Base-by-base conservation (phyloP, 1,284 basidiomycete genomes). In the Rhizoctonia solani region DNA sequence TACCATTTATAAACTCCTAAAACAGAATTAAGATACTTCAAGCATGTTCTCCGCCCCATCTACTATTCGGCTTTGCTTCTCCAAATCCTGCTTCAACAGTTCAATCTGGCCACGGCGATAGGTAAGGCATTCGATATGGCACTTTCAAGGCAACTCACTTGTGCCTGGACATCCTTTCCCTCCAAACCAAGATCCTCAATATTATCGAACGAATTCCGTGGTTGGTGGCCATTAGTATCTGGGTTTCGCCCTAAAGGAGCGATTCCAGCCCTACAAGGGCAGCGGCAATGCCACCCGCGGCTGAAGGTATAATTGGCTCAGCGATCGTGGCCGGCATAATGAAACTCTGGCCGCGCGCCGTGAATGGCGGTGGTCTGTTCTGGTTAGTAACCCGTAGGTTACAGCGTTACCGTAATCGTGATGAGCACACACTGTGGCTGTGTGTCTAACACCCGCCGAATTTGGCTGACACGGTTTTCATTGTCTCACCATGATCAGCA, bases 11-110 rank as follows among this genome's bases (percentile, higher is more conserved):
- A 46, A 50, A 25, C 19, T 16, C 52, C 25, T 16, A 69, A 37
- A 46, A 63, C 19, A 21, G 54, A 19, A 41, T 90, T 88, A 58
- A 80, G 81, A 42, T 77, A 89, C 85, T 69, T 85, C 85, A 52
- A 95, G 79, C 61, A 95, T 80, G 69, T 89, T 91, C 77, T 92
- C 90, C 0, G 92, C 92, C 16, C 93, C 92, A 76, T 93, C 90
- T 74, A 86, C 90, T 73, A 94, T 92, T 68, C 88, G 84, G 69
- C 84, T 85, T 76, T 92, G 87, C 68, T 87, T 80, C 70, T 85
- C 83, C 42, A 93, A 81, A 75, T 86, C 84, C 69, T 81, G 82
- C 52, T 83, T 83, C 37, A 94, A 81, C n/a, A 81, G 78, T 50
- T 85, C 84, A 54, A 92, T 77, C 89, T 93, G 70, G 30, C 27